Base-by-base conservation (phyloP, 495 filamentous ascomycete species). In the Aspergillus taichungensis region DNA sequence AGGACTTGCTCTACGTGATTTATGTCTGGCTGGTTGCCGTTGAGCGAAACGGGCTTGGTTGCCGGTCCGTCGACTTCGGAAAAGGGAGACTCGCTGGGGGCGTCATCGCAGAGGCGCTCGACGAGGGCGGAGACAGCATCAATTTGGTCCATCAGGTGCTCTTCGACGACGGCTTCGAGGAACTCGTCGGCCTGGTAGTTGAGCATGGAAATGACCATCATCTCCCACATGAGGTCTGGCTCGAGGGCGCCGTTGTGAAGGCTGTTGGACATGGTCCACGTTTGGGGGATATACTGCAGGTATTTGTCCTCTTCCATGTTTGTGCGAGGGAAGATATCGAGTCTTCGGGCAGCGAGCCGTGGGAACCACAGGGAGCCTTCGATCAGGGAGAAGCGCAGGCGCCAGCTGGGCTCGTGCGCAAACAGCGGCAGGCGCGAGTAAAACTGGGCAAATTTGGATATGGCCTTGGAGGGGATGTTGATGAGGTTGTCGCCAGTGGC, bases 121-220 rank as follows among this genome's bases (percentile, higher is more conserved):
- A 34, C 33, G 12, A 34, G 33, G 18, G 18, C 18, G 18, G 18
- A 24, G 35, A 37, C 35, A n/a, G 35, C 34, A 30, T 29, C 32
- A 27, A 24, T 24, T 4, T 35, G 13, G 6, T 33, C 42, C 27
- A n/a, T 31, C 5, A 47, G 12, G 33, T 30, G 29, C 30, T 40
- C 37, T 10, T 40, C 52, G 10, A 64, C 40, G 4, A 61, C 43
- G 5, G 41, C 31, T 40, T 63, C 59, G 49, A 73, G 61, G 43
- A 56, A 74, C 43, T 65, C 61, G 32, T 74, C 70, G 4, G 57
- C 54, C 33, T 66, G 66, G 42, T 53, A 68, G 28, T 56, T 64
- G 7, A 71, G 46, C 39, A 67, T 37, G 0, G 63, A 64, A 12
- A 71, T 18, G 6, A 63, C 40, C 56, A 70, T 64, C 68, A 74